These are phyloP conservation scores for Chlamydomonas applanata DNA, from an alignment of 139 green algal genomes.

Conservation along the genomic window DNA sequence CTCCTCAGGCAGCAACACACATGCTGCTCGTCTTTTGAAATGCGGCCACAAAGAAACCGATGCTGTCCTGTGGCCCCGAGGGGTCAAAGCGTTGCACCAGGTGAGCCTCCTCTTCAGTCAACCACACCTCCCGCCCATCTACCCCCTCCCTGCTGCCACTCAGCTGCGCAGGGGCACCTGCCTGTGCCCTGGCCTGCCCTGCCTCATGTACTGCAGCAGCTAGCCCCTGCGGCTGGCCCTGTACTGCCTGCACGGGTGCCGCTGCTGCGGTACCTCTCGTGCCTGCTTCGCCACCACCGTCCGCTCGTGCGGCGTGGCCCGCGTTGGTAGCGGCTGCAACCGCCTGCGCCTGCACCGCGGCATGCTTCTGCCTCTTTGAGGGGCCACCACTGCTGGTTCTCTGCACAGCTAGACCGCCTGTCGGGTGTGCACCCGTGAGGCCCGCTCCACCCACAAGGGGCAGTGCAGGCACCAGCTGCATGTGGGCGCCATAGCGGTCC, in stretches of 20 bases:
- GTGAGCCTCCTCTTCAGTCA: conserved; percentile 58
- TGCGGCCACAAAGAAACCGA: conserved; percentile 89
- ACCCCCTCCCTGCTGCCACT: not conserved
- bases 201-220: not conserved
- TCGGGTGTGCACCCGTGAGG: conserved; percentile 41
- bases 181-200: too few relatives aligned
- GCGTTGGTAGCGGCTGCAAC: not conserved
- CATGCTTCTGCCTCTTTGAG: not conserved
- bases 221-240: not conserved
- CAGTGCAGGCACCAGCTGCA: conserved; percentile 58
- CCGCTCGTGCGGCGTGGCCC: not conserved
- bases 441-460: conserved; percentile 60
- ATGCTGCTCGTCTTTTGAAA: conserved; percentile 56
- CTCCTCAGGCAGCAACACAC: too few relatives aligned
- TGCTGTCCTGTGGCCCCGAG: conserved; percentile 59
- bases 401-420: not conserved
- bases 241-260: not conserved
- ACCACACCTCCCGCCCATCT: conserved; percentile 39
- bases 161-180: not conserved
- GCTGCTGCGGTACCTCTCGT: not conserved
- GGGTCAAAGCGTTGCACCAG: conserved; percentile 89
- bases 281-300: not conserved
- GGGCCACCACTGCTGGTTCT: not conserved
- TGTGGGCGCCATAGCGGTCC: conserved; percentile 58
- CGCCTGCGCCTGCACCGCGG: not conserved